phyloP scores from a whole-genome alignment of 371 early-diverging fungal species.

The Agmasoma carcini region DNA sequence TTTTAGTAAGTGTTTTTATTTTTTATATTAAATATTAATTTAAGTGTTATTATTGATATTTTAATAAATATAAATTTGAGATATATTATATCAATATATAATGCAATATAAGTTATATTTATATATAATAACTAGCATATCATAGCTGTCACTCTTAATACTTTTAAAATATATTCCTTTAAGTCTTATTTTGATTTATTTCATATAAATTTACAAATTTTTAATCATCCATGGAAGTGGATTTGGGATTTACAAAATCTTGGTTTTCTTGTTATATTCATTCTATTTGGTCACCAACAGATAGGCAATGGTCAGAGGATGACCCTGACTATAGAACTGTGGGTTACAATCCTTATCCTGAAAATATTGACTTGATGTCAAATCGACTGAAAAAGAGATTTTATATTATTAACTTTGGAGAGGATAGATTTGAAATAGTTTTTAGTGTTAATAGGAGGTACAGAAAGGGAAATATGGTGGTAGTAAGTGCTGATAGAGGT shows the following conservation, averaged over 20 bases:
- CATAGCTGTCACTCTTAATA: too few species aligned
- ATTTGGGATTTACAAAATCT: background rate
- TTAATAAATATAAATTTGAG: too few species aligned
- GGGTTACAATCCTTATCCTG: background rate
- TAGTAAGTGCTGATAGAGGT: constrained; percentile 54
- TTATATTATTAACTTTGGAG: constrained; percentile 51
- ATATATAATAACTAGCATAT: too few species aligned
- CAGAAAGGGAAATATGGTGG: constrained; percentile 38
- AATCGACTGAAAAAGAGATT: background rate
- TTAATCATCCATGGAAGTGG: background rate
- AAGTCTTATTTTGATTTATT: too few species aligned
- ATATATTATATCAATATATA: too few species aligned
- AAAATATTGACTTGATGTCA: background rate
- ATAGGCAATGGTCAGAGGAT: background rate
- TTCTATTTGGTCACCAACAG: background rate
- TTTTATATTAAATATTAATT: too few species aligned
- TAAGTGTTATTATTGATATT: too few species aligned
- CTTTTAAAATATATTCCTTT: too few species aligned
- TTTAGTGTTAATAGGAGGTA: constrained; percentile 16
- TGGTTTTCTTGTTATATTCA: constrained; percentile 1
- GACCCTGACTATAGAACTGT: background rate
- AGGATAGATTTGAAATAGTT: constrained; percentile 43
- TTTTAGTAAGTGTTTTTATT: too few species aligned
- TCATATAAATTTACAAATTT: background rate
- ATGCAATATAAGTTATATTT: too few species aligned